These are phyloP conservation scores for Blastobotrys raffinosifermentans DNA, from an alignment of 1,139 yeast genomes.

Conservation along the genomic window DNA sequence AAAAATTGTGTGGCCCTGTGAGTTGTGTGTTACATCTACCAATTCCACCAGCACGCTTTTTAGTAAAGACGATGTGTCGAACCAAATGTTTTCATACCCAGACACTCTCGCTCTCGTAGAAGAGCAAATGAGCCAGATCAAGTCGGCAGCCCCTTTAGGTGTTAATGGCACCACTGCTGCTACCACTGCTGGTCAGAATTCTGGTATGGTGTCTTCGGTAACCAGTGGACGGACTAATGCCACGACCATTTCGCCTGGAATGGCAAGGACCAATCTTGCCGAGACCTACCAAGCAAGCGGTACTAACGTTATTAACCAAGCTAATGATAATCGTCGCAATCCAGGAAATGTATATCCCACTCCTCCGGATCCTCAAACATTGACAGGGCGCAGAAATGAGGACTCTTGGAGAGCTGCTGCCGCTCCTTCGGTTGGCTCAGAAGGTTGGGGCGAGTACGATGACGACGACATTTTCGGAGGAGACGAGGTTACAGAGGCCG, in stretches of 20 bases:
- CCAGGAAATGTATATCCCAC: conserved; percentile 32
- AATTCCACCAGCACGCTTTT: too few relatives aligned
- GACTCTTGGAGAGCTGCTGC: conserved; percentile 10
- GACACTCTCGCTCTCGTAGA: conserved; percentile 28
- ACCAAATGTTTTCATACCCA: conserved; percentile 10
- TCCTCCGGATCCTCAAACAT: conserved; percentile 33
- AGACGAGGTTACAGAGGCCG: conserved; percentile 37
- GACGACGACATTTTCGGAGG: conserved; percentile 42
- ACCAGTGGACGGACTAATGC: too few relatives aligned
- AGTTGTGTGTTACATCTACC: too few relatives aligned
- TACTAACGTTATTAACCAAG: too few relatives aligned
- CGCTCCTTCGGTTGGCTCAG: conserved; percentile 14
- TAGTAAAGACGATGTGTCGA: background rate
- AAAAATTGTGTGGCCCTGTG: too few relatives aligned
- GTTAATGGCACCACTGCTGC: background rate
- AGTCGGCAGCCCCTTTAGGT: too few relatives aligned
- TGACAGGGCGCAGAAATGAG: conserved; percentile 14
- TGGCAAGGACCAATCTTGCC: too few relatives aligned
- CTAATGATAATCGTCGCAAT: too few relatives aligned
- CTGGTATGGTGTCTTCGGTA: too few relatives aligned
- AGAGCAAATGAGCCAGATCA: conserved; percentile 10
- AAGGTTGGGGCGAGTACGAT: conserved; percentile 36
- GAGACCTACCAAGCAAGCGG: too few relatives aligned
- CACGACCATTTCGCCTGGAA: too few relatives aligned
- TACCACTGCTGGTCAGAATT: too few relatives aligned